These are phyloP conservation scores for Piper betle DNA, from an alignment of 164 flowering plant genomes.

Conservation along the genomic window DNA sequence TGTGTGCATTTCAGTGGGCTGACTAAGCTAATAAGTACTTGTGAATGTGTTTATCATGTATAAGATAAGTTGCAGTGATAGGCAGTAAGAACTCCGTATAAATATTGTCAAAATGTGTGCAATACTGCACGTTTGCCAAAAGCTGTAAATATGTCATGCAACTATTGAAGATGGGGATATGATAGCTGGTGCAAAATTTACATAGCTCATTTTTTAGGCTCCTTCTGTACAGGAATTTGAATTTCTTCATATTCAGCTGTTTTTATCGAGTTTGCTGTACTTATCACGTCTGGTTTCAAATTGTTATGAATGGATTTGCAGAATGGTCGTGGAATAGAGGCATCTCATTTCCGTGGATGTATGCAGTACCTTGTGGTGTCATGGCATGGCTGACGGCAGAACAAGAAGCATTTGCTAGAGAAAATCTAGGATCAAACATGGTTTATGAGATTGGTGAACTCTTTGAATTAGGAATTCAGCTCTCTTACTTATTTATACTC, in stretches of 20 bases:
- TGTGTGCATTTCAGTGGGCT: not conserved
- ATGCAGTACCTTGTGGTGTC: conserved; percentile 29
- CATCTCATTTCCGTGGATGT: conserved; percentile 1
- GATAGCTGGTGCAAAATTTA: too few species aligned
- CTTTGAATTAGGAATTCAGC: conserved; percentile 90
- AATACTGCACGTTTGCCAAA: not conserved
- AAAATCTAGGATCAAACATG: conserved; percentile 25
- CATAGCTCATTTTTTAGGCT: too few species aligned
- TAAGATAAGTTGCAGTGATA: too few species aligned
- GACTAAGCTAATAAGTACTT: not conserved
- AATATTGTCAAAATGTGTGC: not conserved
- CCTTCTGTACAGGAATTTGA: too few species aligned
- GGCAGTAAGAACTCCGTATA: not conserved
- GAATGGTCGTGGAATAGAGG: too few species aligned
- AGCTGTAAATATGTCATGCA: not conserved
- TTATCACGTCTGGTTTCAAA: too few species aligned
- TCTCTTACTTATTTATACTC: conserved; percentile 63
- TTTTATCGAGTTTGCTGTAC: too few species aligned
- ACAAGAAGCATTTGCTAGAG: conserved; percentile 47
- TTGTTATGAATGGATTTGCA: not conserved
- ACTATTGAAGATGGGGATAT: too few species aligned
- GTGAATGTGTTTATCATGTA: not conserved
- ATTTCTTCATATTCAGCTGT: too few species aligned
- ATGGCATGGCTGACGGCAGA: conserved; percentile 39
- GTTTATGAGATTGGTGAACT: conserved; percentile 76